Evolutionary conservation across 139 green algal genomes (phyloP).

Genomic region (Dunaliella primolecta): DNA sequence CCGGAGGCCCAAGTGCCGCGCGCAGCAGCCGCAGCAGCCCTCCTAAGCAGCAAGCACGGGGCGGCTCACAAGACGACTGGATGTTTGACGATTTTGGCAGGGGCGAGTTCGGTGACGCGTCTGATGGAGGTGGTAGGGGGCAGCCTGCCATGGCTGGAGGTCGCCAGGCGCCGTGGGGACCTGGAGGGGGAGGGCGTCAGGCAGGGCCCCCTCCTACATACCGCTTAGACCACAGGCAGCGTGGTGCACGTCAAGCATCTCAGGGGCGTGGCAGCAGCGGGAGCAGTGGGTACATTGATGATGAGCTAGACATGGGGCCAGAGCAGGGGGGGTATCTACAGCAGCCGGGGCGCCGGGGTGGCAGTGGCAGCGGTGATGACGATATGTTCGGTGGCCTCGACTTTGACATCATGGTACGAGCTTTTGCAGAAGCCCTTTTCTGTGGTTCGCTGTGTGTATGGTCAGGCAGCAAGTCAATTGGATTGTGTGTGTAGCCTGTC

Average conservation of each 20-base stretch:
- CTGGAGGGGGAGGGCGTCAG: no score
- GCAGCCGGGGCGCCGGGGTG: neutral
- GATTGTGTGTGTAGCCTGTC: neutral
- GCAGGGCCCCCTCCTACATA: no score
- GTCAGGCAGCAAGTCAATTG: neutral
- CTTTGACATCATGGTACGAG: neutral
- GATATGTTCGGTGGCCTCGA: neutral
- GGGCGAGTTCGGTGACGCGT: no score
- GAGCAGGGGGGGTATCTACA: neutral
- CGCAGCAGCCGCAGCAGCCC: no score
- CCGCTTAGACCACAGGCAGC: neutral
- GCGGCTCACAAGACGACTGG: no score
- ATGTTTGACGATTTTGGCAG: no score
- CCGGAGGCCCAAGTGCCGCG: no score
- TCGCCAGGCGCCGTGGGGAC: no score
- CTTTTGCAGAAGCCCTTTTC: neutral
- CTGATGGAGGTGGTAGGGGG: no score
- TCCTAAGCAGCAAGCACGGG: no score
- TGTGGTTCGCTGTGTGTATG: neutral
- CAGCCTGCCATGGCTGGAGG: neutral
- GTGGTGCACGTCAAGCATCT: no score
- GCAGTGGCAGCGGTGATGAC: neutral
- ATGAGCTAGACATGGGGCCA: neutral
- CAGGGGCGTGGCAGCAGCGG: no score
- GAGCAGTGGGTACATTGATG: neutral